phyloP scores from a whole-genome alignment of 768 basidiomycete genomes.

The Boletus rubropictus region DNA sequence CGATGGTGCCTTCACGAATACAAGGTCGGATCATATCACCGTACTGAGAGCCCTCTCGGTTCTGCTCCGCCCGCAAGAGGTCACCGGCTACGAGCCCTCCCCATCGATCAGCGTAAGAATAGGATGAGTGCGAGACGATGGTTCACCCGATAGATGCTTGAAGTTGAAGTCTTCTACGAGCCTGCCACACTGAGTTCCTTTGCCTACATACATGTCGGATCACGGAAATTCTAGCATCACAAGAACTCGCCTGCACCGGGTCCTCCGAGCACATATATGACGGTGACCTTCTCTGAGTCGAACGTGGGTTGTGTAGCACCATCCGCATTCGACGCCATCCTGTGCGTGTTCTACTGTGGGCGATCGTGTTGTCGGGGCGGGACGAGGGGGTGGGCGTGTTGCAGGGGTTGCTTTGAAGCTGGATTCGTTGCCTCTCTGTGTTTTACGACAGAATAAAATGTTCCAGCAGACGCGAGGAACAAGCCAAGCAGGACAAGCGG shows the following conservation, averaged over 20 bases:
- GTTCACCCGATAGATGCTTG: constrained; percentile 85
- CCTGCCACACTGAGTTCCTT: constrained; percentile 88
- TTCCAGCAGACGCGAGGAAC: constrained; percentile 47
- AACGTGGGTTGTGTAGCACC: constrained; percentile 37
- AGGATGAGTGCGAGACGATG: background rate
- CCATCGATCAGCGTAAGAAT: constrained; percentile 8
- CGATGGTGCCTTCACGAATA: constrained; percentile 89
- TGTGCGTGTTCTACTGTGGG: constrained; percentile 17
- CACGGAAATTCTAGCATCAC: constrained; percentile 1
- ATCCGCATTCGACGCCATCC: constrained; percentile 14
- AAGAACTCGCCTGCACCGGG: constrained; percentile 77
- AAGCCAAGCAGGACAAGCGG: constrained; percentile 58
- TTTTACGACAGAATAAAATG: constrained; percentile 53
- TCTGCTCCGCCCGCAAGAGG: constrained; percentile 90
- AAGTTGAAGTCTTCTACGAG: constrained; percentile 85
- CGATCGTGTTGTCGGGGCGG: constrained; percentile 45
- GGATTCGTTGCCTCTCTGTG: constrained; percentile 53
- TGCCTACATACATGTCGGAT: constrained; percentile 48
- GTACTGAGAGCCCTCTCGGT: constrained; percentile 75
- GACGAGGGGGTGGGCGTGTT: constrained; percentile 59
- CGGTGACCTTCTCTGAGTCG: constrained; percentile 67
- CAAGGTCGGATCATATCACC: constrained; percentile 80
- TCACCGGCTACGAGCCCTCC: constrained; percentile 70
- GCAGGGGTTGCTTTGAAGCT: constrained; percentile 54
- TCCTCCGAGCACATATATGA: constrained; percentile 94